Conservation (phyloP, 495 filamentous ascomycete species). For the Podospora didyma region DNA sequence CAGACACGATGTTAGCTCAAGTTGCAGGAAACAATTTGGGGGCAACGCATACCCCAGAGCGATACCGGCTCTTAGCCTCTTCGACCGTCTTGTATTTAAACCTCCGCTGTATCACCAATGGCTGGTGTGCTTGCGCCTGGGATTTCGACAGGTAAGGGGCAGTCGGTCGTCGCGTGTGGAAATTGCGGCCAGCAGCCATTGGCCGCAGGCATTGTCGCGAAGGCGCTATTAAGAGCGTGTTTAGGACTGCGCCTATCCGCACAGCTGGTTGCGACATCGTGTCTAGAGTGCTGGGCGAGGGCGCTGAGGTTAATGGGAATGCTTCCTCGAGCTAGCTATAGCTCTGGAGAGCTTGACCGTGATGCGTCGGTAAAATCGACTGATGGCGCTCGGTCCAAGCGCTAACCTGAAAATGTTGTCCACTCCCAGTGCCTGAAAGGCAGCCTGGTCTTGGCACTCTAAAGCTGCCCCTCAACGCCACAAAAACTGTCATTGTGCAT, state of each 20-base stretch:
- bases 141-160: slow-evolving; percentile 9
- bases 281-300: background rate
- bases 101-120: slow-evolving; percentile 28
- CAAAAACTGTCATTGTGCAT: background rate
- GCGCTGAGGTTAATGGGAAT: background rate
- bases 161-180: slow-evolving; percentile 12
- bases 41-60: slow-evolving; percentile 40
- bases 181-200: slow-evolving; percentile 20
- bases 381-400: slow-evolving; percentile 3
- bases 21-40: background rate
- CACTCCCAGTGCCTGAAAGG: too few species aligned
- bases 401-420: too few species aligned
- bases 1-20: slow-evolving; percentile 7
- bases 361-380: slow-evolving; percentile 12
- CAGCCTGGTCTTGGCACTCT: too few species aligned
- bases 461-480: background rate
- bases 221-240: slow-evolving; percentile 15
- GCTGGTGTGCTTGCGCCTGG: slow-evolving; percentile 24
- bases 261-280: slow-evolving; percentile 26
- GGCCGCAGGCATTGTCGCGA: slow-evolving; percentile 24
- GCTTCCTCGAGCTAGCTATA: background rate
- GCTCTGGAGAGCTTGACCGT: background rate
- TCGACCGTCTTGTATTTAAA: slow-evolving; percentile 50
- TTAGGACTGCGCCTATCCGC: slow-evolving; percentile 20
- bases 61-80: slow-evolving; percentile 49